phyloP scores from a whole-genome alignment of 2,329 filamentous ascomycete genomes.

The Phaeoacremonium minimum region DNA sequence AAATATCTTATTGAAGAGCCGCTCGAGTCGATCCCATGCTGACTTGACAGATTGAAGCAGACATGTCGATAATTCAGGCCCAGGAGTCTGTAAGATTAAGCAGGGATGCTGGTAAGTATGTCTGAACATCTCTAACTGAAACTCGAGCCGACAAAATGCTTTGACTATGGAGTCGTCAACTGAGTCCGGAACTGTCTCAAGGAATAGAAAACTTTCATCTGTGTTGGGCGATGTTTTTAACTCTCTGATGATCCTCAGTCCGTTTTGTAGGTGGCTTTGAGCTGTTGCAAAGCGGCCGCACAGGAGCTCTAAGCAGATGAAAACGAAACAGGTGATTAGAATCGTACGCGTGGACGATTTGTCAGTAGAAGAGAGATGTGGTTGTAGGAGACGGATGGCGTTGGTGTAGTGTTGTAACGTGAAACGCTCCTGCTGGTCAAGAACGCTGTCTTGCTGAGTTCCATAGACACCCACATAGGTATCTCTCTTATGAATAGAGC shows the following conservation, averaged over 20 bases:
- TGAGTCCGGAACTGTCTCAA: constrained; percentile 14
- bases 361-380: constrained; percentile 19
- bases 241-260: constrained; percentile 30
- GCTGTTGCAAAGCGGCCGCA: constrained; percentile 29
- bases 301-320: constrained; percentile 26
- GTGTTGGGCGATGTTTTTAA: constrained; percentile 6
- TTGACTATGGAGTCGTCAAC: constrained; percentile 38
- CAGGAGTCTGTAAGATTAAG: neutral
- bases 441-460: neutral
- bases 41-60: neutral
- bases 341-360: constrained; percentile 25
- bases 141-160: constrained; percentile 27
- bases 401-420: constrained; percentile 28
- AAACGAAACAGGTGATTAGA: constrained; percentile 30
- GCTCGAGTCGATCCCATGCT: neutral
- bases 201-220: neutral
- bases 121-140: constrained; percentile 13
- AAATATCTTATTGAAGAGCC: neutral
- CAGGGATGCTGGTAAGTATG: neutral
- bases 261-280: constrained; percentile 34
- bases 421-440: constrained; percentile 14
- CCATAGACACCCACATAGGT: constrained; percentile 4
- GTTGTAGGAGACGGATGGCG: constrained; percentile 28
- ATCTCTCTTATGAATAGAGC: constrained; percentile 22
- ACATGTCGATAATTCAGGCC: too few relatives aligned